Conservation (phyloP, 2,329 filamentous ascomycete genomes). For the Didymella segeticola region DNA sequence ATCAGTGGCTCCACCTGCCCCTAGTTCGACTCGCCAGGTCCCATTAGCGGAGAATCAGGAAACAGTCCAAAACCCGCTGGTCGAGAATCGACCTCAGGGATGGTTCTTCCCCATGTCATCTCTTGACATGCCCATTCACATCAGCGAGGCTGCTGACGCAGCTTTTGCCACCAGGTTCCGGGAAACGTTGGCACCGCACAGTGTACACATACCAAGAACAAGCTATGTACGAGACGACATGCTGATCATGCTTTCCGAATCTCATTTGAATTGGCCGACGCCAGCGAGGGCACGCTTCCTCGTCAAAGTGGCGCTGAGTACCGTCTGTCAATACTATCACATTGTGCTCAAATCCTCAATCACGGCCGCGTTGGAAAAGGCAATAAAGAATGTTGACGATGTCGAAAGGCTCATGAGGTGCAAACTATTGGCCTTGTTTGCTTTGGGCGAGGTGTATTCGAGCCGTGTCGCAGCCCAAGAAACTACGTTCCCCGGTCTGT, state of each 20-base stretch:
- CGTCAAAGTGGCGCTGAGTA: constrained; percentile 52
- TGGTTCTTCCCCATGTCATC: constrained; percentile 47
- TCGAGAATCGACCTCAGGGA: constrained; percentile 39
- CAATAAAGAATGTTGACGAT: constrained; percentile 46
- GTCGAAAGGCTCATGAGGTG: constrained; percentile 47
- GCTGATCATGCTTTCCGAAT: constrained; percentile 44
- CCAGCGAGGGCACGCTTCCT: constrained; percentile 49
- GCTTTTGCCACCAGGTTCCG: constrained; percentile 49
- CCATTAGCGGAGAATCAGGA: constrained; percentile 27
- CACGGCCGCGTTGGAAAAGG: constrained; percentile 47
- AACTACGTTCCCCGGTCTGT: constrained; percentile 52
- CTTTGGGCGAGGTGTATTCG: constrained; percentile 57
- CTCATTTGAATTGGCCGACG: constrained; percentile 50
- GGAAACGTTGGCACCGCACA: constrained; percentile 35
- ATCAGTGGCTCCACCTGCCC: not conserved
- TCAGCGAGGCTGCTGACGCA: constrained; percentile 48
- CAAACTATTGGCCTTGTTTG: constrained; percentile 56
- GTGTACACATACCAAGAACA: constrained; percentile 43
- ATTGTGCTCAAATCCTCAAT: constrained; percentile 52
- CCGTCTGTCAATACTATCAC: constrained; percentile 53
- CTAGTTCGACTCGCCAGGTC: not conserved
- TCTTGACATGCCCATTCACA: constrained; percentile 44
- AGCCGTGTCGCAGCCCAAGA: constrained; percentile 46
- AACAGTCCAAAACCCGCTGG: constrained; percentile 41
- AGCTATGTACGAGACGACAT: constrained; percentile 43